Conservation (phyloP, 768 basidiomycete species). For the Macrolepiota albuminosa region DNA sequence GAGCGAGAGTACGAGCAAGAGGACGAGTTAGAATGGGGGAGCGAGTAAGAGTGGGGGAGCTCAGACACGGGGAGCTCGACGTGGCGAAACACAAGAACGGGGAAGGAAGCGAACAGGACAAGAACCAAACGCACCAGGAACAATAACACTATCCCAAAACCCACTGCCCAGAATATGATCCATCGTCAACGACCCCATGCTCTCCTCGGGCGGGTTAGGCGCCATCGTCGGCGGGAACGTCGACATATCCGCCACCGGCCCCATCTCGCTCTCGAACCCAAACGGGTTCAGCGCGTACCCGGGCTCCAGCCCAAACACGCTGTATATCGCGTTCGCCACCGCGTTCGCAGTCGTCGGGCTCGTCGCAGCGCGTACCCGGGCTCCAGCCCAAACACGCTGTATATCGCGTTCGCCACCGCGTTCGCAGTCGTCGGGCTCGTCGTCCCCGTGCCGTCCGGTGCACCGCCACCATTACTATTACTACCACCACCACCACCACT, state of each 20-base stretch:
- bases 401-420: background rate
- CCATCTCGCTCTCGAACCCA: constrained; percentile 80
- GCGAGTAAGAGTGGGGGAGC: no score
- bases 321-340: background rate
- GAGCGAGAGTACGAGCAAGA: no score
- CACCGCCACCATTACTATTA: no score
- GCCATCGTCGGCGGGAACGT: constrained; percentile 90
- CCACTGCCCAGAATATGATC: constrained; percentile 74
- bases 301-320: constrained; percentile 19
- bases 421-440: background rate
- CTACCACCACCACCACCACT: no score
- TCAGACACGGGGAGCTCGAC: no score
- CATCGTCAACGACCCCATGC: constrained; percentile 60
- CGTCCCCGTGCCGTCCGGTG: background rate
- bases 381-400: constrained; percentile 18
- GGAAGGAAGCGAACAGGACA: background rate
- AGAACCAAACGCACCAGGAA: constrained; percentile 58
- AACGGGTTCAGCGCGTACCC: constrained; percentile 46
- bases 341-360: no score
- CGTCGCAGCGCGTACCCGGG: constrained; percentile 27
- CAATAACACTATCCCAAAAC: constrained; percentile 87
- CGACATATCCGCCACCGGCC: constrained; percentile 74
- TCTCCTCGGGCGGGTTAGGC: constrained; percentile 36
- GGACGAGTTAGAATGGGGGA: no score
- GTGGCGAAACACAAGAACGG: background rate